Evolutionary conservation across 306 rosid species (phyloP).

Genomic region (Geum urbanum): DNA sequence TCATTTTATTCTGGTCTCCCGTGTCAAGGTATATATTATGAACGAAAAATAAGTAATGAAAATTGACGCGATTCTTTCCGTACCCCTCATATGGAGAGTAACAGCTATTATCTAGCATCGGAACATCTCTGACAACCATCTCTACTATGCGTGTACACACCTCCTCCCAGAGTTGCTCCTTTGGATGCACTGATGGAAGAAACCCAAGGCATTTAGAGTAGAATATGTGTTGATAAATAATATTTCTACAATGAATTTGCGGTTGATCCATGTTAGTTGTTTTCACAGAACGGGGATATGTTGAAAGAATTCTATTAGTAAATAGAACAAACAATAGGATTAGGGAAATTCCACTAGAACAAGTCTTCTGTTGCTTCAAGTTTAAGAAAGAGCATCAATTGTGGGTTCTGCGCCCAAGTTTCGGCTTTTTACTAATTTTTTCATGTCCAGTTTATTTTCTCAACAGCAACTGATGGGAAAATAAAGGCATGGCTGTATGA

Average conservation of each 20-base stretch:
- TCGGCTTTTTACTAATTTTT: constrained; percentile 8
- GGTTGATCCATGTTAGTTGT: background rate
- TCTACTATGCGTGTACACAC: background rate
- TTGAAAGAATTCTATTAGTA: background rate
- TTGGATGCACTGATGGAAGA: background rate
- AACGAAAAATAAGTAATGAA: background rate
- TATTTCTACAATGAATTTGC: background rate
- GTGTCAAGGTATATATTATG: background rate
- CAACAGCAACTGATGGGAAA: constrained; percentile 98
- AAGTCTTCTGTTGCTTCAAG: background rate
- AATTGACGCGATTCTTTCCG: background rate
- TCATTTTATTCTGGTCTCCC: background rate
- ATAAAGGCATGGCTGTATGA: constrained; percentile 99
- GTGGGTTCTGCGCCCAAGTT: constrained; percentile 16
- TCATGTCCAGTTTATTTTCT: constrained; percentile 77
- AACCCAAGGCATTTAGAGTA: constrained; percentile 7
- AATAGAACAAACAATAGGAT: background rate
- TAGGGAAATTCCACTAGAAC: background rate
- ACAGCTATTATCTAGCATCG: background rate
- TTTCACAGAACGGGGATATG: background rate
- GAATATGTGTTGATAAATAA: background rate
- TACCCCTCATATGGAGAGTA: background rate
- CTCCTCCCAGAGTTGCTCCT: background rate
- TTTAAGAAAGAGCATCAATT: background rate
- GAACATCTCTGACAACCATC: background rate